Conservation (phyloP, 2,329 filamentous ascomycete species). For the Phaeosphaeria sp. region DNA sequence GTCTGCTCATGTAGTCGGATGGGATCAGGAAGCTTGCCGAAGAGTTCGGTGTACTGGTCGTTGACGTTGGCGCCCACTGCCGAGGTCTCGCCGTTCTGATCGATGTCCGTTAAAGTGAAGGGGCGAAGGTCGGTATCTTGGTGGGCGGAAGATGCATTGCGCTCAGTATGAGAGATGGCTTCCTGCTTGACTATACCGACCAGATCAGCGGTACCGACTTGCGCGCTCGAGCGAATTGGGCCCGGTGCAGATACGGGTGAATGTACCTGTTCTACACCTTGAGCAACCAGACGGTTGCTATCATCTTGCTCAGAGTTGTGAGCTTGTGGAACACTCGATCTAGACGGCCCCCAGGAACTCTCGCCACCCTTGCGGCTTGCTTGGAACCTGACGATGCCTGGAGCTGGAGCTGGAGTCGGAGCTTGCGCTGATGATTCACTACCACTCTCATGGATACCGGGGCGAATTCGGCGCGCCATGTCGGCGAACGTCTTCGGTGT, state of each 20-base stretch:
- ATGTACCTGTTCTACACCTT: not conserved
- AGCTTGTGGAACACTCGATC: not conserved
- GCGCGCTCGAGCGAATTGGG: not conserved
- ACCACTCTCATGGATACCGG: constrained; percentile 17
- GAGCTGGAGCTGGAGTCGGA: constrained; percentile 20
- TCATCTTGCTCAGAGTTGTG: constrained; percentile 19
- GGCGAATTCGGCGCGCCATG: constrained; percentile 35
- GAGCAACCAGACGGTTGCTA: not conserved
- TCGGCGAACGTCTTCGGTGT: constrained; percentile 33
- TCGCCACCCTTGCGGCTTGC: constrained; percentile 23
- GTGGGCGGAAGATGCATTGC: not conserved
- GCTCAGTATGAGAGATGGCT: not conserved
- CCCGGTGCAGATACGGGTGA: not conserved
- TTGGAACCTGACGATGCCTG: constrained; percentile 30
- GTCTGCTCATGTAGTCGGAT: constrained; percentile 45
- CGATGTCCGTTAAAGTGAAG: not conserved
- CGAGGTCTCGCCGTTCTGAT: not conserved
- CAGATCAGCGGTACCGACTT: not conserved
- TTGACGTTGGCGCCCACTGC: not conserved
- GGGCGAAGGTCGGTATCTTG: not conserved
- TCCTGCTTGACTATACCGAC: not conserved
- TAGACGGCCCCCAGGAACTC: constrained; percentile 24
- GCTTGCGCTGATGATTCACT: constrained; percentile 17
- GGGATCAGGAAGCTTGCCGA: constrained; percentile 53
- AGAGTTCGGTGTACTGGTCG: constrained; percentile 46